phyloP scores from a whole-genome alignment of 2,329 filamentous ascomycete genomes.

The Lecanoromycetidae sp. region DNA sequence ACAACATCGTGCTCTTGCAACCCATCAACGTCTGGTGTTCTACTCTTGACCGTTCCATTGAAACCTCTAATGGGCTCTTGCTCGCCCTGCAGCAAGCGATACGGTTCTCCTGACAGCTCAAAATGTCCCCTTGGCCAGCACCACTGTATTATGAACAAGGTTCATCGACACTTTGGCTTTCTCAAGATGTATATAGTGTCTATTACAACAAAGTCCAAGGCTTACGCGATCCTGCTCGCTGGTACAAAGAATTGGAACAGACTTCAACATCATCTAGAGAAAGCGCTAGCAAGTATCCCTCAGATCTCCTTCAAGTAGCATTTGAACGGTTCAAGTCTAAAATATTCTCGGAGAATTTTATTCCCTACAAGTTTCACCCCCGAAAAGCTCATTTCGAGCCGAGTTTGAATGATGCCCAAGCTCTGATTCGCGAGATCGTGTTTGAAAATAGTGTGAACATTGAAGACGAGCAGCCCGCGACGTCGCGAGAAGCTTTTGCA shows the following conservation, averaged over 20 bases:
- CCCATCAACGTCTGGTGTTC: too few species aligned
- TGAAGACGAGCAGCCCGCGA: conserved; percentile 27
- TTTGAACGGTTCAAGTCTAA: conserved; percentile 45
- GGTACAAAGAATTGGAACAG: neutral
- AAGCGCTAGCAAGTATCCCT: neutral
- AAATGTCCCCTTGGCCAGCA: conserved; percentile 9
- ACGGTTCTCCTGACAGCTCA: neutral
- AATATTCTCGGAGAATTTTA: conserved; percentile 56
- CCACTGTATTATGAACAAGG: neutral
- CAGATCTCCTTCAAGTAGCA: conserved; percentile 16
- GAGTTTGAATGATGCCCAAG: conserved; percentile 21
- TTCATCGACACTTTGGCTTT: conserved; percentile 4
- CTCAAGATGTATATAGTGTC: neutral
- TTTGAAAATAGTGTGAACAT: conserved; percentile 41
- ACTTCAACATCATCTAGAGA: neutral
- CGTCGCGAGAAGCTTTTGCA: conserved; percentile 64
- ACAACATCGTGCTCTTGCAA: too few species aligned
- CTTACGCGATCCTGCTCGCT: neutral
- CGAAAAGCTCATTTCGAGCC: conserved; percentile 55
- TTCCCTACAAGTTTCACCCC: conserved; percentile 63
- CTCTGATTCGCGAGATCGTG: conserved; percentile 44
- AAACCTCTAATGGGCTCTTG: too few species aligned
- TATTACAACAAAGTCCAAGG: neutral
- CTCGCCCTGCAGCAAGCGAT: too few species aligned
- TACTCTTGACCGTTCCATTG: too few species aligned